Percentiles rank a stretch among this genome's conserved stretches.
Evolutionary conservation across 1,284 basidiomycete species (phyloP).

Genomic region (Ceratorhiza oryzae-sativae): DNA sequence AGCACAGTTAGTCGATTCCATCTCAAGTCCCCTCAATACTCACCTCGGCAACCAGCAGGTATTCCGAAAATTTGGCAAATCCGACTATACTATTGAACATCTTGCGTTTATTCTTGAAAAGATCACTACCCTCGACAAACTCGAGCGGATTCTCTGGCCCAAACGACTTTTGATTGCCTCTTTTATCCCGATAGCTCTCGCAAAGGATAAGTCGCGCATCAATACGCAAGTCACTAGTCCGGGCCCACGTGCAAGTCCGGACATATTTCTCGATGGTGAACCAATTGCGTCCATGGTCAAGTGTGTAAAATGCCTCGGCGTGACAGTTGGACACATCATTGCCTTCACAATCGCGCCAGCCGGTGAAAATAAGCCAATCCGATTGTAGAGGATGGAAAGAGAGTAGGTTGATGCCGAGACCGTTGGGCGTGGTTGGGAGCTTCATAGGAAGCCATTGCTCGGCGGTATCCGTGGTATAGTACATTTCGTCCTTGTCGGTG

Average conservation of each 20-base stretch:
- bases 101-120: constrained; percentile 73
- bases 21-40: constrained; percentile 44
- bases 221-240: constrained; percentile 76
- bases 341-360: constrained; percentile 70
- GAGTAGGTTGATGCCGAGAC: constrained; percentile 76
- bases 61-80: constrained; percentile 96
- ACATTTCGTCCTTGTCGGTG: constrained; percentile 70
- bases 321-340: constrained; percentile 61
- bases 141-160: constrained; percentile 75
- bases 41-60: constrained; percentile 92
- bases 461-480: constrained; percentile 86
- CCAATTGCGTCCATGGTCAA: constrained; percentile 84
- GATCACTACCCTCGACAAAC: constrained; percentile 80
- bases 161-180: constrained; percentile 72
- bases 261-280: constrained; percentile 83
- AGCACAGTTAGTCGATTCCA: background rate
- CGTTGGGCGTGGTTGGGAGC: constrained; percentile 78
- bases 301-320: constrained; percentile 75
- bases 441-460: constrained; percentile 68
- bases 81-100: constrained; percentile 90
- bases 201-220: constrained; percentile 91
- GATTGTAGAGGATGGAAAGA: constrained; percentile 85
- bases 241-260: constrained; percentile 90
- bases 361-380: constrained; percentile 91
- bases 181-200: constrained; percentile 86